A percentile compares a stretch with the other conserved stretches of the same genome.
phyloP scores from a whole-genome alignment of 139 green algal genomes.

The Coelastrella sp. region DNA sequence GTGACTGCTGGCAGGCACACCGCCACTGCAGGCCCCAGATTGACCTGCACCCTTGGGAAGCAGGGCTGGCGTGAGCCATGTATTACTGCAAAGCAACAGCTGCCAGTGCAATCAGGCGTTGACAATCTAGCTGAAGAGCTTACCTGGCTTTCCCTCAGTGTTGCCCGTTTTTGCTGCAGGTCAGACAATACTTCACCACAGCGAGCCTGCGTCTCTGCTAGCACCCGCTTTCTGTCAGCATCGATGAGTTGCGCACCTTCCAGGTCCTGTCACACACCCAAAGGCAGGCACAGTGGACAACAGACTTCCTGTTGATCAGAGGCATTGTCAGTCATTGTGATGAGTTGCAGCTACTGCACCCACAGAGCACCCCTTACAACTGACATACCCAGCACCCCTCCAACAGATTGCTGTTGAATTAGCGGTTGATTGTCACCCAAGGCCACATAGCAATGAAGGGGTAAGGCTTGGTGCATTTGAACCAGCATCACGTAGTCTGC shows the following conservation, averaged over 20 bases:
- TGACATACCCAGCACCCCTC: background rate
- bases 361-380: background rate
- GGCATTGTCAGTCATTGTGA: background rate
- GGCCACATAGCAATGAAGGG: too few species aligned
- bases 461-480: too few species aligned
- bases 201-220: background rate
- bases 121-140: background rate
- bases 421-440: background rate
- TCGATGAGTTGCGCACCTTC: background rate
- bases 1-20: background rate
- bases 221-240: background rate
- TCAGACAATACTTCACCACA: background rate
- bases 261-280: slow-evolving; percentile 10
- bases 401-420: background rate
- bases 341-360: background rate
- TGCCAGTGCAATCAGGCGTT: background rate
- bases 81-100: background rate
- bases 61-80: background rate
- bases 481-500: too few species aligned
- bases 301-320: background rate
- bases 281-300: background rate
- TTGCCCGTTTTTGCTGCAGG: slow-evolving; percentile 26
- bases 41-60: background rate
- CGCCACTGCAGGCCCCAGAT: background rate
- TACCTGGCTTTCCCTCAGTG: background rate